Conservation (phyloP, 805 yeast species). For the Jamesozyma rosinii region DNA sequence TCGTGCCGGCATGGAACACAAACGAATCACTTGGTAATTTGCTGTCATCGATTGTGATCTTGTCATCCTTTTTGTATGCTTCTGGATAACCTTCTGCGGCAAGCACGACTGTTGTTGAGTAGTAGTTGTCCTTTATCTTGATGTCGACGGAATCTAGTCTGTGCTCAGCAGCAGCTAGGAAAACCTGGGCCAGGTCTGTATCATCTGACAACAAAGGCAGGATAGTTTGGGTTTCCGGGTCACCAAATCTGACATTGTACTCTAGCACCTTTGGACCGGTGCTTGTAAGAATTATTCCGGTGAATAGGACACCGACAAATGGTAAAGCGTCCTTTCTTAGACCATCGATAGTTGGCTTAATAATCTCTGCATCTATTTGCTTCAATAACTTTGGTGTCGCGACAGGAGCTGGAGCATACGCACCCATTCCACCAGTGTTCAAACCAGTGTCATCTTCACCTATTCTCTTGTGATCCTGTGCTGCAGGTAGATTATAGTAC, state of each 20-base stretch:
- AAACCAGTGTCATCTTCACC: conserved; percentile 90
- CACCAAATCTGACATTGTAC: conserved; percentile 97
- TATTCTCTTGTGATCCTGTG: conserved; percentile 95
- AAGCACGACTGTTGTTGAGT: conserved; percentile 86
- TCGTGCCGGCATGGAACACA: conserved; percentile 97
- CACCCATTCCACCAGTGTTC: conserved; percentile 99
- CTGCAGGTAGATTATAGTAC: conserved; percentile 83
- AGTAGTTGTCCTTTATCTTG: conserved; percentile 45
- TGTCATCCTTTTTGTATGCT: conserved; percentile 75
- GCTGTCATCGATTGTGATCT: conserved; percentile 44
- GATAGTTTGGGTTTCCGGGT: conserved; percentile 97
- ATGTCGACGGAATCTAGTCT: conserved; percentile 75
- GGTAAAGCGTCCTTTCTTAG: conserved; percentile 94
- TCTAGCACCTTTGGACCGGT: conserved; percentile 90
- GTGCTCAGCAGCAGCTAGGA: conserved; percentile 90
- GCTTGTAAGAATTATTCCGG: conserved; percentile 87
- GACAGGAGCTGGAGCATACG: conserved; percentile 95
- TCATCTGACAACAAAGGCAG: conserved; percentile 72
- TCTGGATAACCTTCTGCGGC: conserved; percentile 98
- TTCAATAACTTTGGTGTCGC: conserved; percentile 69
- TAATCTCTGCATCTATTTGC: conserved; percentile 62
- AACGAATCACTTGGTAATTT: conserved; percentile 38
- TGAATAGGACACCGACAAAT: conserved; percentile 89
- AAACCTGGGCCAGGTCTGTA: conserved; percentile 87
- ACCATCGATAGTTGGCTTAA: conserved; percentile 89